phyloP scores from a whole-genome alignment of 257 asterid species.

The Solanum appendiculatum region DNA sequence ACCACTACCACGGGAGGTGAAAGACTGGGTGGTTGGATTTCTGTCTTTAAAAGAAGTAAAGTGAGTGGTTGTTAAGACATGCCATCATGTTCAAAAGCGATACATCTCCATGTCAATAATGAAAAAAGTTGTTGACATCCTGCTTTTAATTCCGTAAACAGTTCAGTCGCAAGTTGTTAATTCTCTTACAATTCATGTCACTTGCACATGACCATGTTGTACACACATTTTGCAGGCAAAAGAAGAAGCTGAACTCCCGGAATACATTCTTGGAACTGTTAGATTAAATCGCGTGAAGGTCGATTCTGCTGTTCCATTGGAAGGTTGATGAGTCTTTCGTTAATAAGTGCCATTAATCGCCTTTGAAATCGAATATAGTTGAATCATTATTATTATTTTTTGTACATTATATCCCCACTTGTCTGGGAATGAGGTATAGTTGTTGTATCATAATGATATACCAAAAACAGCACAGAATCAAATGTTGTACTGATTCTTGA shows the following conservation, averaged over 20 bases:
- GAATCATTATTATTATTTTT: not conserved
- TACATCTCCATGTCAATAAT: not conserved
- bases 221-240: slow-evolving; percentile 43
- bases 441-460: not conserved
- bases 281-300: slow-evolving; percentile 61
- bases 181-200: not conserved
- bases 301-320: slow-evolving; percentile 72
- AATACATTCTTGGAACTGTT: slow-evolving; percentile 87
- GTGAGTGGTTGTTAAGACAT: not conserved
- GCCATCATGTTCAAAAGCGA: not conserved
- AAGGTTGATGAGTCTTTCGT: slow-evolving; percentile 23
- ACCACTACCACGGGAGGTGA: not conserved
- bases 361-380: not conserved
- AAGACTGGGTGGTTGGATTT: not conserved
- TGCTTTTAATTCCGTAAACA: not conserved
- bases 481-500: not conserved
- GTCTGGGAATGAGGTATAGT: not conserved
- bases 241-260: slow-evolving; percentile 89
- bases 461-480: not conserved
- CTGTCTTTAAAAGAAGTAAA: not conserved
- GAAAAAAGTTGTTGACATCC: not conserved
- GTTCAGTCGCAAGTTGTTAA: not conserved
- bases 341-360: not conserved
- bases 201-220: not conserved
- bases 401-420: not conserved